These are phyloP conservation scores for Euphorbia pulcherrima DNA, from an alignment of 345 rosid species.

Conservation along the genomic window DNA sequence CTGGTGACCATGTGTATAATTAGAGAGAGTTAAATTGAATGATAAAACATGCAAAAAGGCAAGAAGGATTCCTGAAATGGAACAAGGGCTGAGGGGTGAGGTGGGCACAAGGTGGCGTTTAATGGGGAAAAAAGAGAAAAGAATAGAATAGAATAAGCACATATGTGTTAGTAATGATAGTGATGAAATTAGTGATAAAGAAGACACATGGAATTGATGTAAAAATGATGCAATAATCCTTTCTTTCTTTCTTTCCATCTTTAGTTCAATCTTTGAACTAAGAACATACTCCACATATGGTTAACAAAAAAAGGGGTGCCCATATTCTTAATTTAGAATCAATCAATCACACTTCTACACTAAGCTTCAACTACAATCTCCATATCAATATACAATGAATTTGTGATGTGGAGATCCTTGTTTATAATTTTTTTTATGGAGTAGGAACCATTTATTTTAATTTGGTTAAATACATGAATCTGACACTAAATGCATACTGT, in stretches of 20 bases:
- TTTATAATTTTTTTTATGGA: too few species aligned
- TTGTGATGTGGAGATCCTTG: constrained; percentile 15
- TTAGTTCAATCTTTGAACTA: constrained; percentile 19
- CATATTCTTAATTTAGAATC: constrained; percentile 26
- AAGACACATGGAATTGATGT: background rate
- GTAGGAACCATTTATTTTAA: too few species aligned
- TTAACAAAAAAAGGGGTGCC: constrained; percentile 14
- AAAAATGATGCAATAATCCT: background rate
- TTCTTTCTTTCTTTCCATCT: constrained; percentile 15
- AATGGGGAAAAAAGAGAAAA: constrained; percentile 6
- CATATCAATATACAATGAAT: constrained; percentile 7
- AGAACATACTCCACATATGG: constrained; percentile 9
- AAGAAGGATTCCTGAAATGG: background rate
- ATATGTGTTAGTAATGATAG: background rate
- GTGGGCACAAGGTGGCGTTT: background rate
- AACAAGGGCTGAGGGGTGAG: background rate
- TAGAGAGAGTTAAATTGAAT: too few species aligned
- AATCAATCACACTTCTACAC: constrained; percentile 8
- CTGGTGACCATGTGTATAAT: too few species aligned
- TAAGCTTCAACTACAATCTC: constrained; percentile 32
- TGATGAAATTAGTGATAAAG: background rate
- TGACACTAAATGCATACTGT: too few species aligned
- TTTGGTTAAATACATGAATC: too few species aligned
- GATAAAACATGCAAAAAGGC: background rate
- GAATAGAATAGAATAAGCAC: background rate